A percentile compares a stretch with the other conserved stretches of the same genome.
Evolutionary conservation across 306 rosid genomes (phyloP).

Genomic region (Quercus berberidifolia): DNA sequence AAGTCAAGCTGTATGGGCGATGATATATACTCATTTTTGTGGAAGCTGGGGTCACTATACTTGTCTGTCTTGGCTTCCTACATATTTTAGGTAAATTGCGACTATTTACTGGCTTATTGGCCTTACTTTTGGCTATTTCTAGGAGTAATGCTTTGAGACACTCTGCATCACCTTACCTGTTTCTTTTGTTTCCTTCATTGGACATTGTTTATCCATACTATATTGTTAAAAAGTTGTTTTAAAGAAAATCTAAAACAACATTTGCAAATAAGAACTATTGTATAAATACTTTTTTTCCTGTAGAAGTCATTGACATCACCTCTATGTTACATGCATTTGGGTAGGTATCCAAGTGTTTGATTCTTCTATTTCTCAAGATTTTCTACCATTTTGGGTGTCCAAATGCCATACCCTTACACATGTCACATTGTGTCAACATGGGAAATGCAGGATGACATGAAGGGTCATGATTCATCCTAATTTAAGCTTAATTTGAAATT

Average conservation of each 20-base stretch:
- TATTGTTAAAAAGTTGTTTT: not conserved
- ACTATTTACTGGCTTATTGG: not conserved
- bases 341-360: not conserved
- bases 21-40: constrained; percentile 94
- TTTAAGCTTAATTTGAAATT: not conserved
- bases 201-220: not conserved
- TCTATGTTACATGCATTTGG: not conserved
- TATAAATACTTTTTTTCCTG: not conserved
- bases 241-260: not conserved
- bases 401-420: not conserved
- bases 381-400: not conserved
- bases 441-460: too few relatives aligned
- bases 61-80: constrained; percentile 95
- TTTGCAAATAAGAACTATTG: not conserved
- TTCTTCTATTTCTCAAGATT: not conserved
- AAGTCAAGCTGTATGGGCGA: constrained; percentile 95
- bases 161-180: not conserved
- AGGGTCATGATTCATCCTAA: too few relatives aligned
- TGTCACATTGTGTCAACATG: too few relatives aligned
- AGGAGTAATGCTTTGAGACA: constrained; percentile 2
- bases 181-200: not conserved
- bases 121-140: constrained; percentile 7
- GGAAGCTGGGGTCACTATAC: constrained; percentile 99
- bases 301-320: not conserved
- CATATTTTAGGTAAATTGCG: constrained; percentile 72